A percentile compares a stretch with the other conserved stretches of the same genome.
These are phyloP conservation scores for Xenosphaeropsis pyriputrescens DNA, from an alignment of 2,329 filamentous ascomycete genomes.

Conservation along the genomic window DNA sequence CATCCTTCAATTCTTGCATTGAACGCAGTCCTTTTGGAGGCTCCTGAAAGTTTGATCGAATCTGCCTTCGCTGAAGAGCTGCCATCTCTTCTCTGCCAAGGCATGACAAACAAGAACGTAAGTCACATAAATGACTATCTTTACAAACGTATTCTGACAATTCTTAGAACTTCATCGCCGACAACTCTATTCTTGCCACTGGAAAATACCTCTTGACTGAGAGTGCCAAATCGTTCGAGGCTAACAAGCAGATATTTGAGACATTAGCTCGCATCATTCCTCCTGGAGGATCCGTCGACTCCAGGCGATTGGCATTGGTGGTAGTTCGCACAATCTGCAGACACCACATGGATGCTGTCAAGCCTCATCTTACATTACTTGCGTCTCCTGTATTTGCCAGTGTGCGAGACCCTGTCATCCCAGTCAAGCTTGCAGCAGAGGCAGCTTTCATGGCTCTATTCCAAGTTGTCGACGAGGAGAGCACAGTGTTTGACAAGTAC, in stretches of 20 bases:
- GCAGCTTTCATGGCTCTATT: constrained; percentile 88
- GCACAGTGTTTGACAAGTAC: constrained; percentile 80
- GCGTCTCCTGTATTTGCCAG: constrained; percentile 75
- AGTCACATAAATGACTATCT: constrained; percentile 20
- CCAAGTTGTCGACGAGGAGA: constrained; percentile 76
- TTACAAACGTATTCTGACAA: constrained; percentile 9
- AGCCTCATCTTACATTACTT: constrained; percentile 69
- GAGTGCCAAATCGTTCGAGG: constrained; percentile 54
- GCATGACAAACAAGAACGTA: constrained; percentile 64
- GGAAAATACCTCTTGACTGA: constrained; percentile 76
- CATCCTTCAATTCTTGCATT: constrained; percentile 72
- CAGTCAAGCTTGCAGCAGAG: constrained; percentile 88
- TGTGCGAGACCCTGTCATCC: constrained; percentile 83
- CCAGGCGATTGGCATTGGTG: constrained; percentile 73
- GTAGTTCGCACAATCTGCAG: constrained; percentile 76
- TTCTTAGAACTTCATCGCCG: constrained; percentile 60
- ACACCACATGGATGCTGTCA: constrained; percentile 62
- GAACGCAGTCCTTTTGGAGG: constrained; percentile 78
- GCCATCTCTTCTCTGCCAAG: constrained; percentile 62
- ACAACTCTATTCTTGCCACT: constrained; percentile 78
- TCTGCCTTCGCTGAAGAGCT: constrained; percentile 57
- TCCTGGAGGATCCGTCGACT: constrained; percentile 67
- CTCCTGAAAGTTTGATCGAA: constrained; percentile 53
- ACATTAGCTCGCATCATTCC: constrained; percentile 60
- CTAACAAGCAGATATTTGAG: constrained; percentile 66